Base-by-base conservation (phyloP, 495 filamentous ascomycete genomes). In the Chaetomidium leptoderma region DNA sequence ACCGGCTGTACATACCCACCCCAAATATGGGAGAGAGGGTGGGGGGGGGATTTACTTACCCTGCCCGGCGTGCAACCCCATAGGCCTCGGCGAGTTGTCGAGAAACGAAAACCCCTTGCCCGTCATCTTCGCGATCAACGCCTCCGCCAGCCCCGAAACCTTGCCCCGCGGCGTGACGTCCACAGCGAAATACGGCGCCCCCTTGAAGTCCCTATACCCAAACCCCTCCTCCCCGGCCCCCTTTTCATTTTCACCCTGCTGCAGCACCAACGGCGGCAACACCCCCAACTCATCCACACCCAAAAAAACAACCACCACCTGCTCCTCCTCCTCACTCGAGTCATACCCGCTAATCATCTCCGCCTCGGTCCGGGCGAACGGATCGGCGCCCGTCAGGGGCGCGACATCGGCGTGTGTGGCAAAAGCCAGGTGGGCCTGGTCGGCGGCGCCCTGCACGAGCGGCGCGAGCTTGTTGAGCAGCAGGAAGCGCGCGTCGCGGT, bases 101-200 rank as follows among this genome's bases (percentile, higher is more conserved):
- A 64, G 60, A 26, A 71, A 69, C 16, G 37, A 21, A 17, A 44
- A 52, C n/a, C 68, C 68, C 63, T 61, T 71, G 8, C 53, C 70
- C 58, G 74, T 66, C 40, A 70, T 60, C 32, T 47, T 57, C 21
- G 64, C 60, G 7, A 71, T 60, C 32, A 79, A 72, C 35, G 69
- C 78, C 57, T 84, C 81, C 52, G 89, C 80, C 23, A 70, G 73
- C 24, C 80, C 76, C 10, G 88, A 77, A 10, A 83, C 68, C 33
- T 70, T 73, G 3, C 81, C 63, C 17, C 80, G 83, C 0, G 89
- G 88, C 8, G 92, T 95, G 21, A 96, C 82, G 68, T 97, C 93
- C 7, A 98, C 63, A 2, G 91, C 93, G 66, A 97, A 98, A 63
- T 83, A 92, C 10, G 93, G 92, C 13, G 74, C 75, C 9, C 93